Percentiles rank a stretch among this genome's conserved stretches.
Conservation (phyloP, 345 rosid genomes). For the Salix suchowensis region DNA sequence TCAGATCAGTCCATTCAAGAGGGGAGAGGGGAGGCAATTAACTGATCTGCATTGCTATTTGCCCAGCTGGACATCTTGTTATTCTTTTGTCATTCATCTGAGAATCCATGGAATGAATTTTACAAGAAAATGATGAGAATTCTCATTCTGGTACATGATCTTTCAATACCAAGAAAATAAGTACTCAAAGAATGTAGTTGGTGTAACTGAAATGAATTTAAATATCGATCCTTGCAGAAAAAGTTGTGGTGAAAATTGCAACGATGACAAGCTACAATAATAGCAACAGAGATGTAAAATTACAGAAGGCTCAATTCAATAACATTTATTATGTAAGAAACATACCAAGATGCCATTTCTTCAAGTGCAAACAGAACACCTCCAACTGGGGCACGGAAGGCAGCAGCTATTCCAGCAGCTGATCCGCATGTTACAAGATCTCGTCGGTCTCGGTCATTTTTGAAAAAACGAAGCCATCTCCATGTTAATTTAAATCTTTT, state of each 20-base stretch:
- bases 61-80: not conserved
- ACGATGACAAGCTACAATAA: not conserved
- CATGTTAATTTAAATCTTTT: conserved; percentile 66
- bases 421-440: conserved; percentile 94
- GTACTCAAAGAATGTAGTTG: not conserved
- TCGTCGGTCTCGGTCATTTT: conserved; percentile 79
- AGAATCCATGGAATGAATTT: not conserved
- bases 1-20: not conserved
- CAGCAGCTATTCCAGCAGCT: conserved; percentile 93
- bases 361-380: conserved; percentile 87
- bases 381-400: conserved; percentile 92
- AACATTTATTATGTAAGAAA: not conserved
- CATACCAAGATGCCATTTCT: conserved; percentile 96
- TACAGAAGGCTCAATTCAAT: not conserved
- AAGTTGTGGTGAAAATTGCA: not conserved
- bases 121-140: not conserved
- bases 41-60: not conserved
- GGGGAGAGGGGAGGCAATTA: not conserved
- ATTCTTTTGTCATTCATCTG: not conserved
- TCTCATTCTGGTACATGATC: not conserved
- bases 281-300: not conserved
- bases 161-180: not conserved
- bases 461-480: conserved; percentile 76
- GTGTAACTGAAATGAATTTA: not conserved
- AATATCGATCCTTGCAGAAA: not conserved